Conservation (phyloP, 2,329 filamentous ascomycete genomes). For the Colletotrichum tofieldiae region DNA sequence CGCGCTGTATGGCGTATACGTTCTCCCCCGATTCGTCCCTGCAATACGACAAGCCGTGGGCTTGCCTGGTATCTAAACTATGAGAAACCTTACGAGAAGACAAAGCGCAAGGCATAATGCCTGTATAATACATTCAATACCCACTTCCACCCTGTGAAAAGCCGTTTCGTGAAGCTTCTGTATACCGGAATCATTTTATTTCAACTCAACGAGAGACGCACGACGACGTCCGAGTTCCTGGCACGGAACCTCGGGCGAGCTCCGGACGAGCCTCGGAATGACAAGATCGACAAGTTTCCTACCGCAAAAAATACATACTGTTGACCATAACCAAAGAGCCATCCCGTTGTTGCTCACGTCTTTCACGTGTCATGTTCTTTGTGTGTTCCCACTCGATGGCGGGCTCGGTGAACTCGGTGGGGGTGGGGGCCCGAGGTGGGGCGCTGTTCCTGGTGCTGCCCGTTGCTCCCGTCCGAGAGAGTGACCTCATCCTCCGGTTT, state of each 20-base stretch:
- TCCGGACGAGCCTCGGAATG: neutral
- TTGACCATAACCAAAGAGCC: neutral
- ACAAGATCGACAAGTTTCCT: neutral
- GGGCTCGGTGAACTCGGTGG: neutral
- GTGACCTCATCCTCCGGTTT: conserved; percentile 4
- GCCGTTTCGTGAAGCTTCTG: neutral
- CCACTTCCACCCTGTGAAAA: neutral
- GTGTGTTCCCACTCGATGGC: neutral
- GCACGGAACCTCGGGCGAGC: neutral
- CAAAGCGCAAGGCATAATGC: neutral
- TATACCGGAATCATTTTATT: neutral
- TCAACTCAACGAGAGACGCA: neutral
- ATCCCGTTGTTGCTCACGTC: neutral
- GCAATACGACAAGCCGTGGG: conserved; percentile 62
- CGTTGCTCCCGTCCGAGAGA: neutral
- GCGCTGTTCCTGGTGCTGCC: neutral
- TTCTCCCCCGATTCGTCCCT: conserved; percentile 67
- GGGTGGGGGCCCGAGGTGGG: conserved; percentile 10
- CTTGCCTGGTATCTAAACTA: conserved; percentile 64
- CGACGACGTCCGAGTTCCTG: neutral
- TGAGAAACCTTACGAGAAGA: too few species aligned
- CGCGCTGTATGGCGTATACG: conserved; percentile 66
- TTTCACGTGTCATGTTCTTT: neutral
- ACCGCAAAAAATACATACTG: neutral
- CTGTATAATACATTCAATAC: conserved; percentile 12